Base-by-base conservation (phyloP, 208 protist genomes). In the Acanthamoeba healyi region DNA sequence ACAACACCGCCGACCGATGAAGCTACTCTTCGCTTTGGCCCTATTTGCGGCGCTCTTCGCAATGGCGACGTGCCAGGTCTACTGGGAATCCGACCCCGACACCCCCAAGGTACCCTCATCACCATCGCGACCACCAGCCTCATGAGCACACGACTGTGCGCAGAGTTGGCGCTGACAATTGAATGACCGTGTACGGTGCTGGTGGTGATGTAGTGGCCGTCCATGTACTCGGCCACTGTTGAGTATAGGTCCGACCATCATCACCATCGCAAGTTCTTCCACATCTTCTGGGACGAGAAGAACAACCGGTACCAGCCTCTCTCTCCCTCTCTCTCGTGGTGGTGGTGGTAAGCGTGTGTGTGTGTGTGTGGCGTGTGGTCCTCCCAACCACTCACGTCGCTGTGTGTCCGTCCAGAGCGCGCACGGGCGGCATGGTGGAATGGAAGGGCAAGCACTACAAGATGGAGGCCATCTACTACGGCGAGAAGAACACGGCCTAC, bases 271-370 rank as follows among this genome's bases (percentile, higher is more conserved):
- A 65, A 12, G 24, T 65, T 67, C 82, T 90, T 90, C 54, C 82
- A 49, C 38, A 3, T 90, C 49, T 90, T 90, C 82, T 90, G 82
- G 82, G 82, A 90, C 54, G 82, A 90, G n/a, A 90, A 70, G 56
- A 70, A 90, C 56, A 70, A 70, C 56, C 61, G 40, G 40, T 29
- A 34, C 54, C 10, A 19, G 54, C 54, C 24, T 26, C 22, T 26
- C 24, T 38, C 22, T 87, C 34, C 7, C 38, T n/a, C n/a, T n/a
- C n/a, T n/a, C n/a, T n/a, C n/a, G n/a, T n/a, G n/a, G n/a, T n/a
- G n/a, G n/a, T n/a, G n/a, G n/a, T n/a, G n/a, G n/a, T n/a, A n/a
- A n/a, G n/a, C n/a, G n/a, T n/a, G n/a, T n/a, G n/a, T 29, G 36
- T 24, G 17, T 79, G 15, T 29, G 36, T 32, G 70, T 79, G 12